phyloP scores from a whole-genome alignment of 139 green algal genomes.

The Medakamo hakoo region DNA sequence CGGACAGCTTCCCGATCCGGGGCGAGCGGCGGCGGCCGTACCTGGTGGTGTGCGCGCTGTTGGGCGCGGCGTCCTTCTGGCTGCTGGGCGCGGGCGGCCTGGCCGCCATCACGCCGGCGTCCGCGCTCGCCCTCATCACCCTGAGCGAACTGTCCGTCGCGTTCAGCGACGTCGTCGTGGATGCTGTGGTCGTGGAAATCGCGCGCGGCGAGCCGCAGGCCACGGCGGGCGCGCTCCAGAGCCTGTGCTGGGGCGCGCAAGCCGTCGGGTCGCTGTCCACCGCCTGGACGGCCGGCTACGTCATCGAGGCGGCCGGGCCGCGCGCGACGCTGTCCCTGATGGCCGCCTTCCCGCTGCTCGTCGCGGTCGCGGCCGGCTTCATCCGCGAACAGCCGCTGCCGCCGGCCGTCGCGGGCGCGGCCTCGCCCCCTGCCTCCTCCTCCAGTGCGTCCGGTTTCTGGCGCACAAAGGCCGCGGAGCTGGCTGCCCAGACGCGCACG shows the following conservation, averaged over 20 bases:
- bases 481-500: not conserved
- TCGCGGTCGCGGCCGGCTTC: not conserved
- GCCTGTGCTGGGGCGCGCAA: slow-evolving; percentile 56
- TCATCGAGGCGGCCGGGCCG: slow-evolving; percentile 35
- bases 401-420: no score
- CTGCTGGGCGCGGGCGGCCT: no score
- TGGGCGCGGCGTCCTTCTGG: slow-evolving; percentile 33
- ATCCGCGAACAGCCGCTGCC: slow-evolving; percentile 2
- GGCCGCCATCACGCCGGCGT: slow-evolving; percentile 13
- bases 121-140: slow-evolving; percentile 28
- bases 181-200: slow-evolving; percentile 67
- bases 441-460: not conserved
- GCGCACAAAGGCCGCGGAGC: no score
- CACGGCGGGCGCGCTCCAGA: slow-evolving; percentile 53
- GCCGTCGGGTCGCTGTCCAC: slow-evolving; percentile 50
- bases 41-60: not conserved
- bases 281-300: slow-evolving; percentile 53
- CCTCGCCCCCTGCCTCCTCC: not conserved
- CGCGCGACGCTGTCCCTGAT: slow-evolving; percentile 2
- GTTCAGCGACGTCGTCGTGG: slow-evolving; percentile 65
- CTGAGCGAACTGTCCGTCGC: slow-evolving; percentile 37
- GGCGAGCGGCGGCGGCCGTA: slow-evolving; percentile 32
- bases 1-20: slow-evolving; percentile 56
- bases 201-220: slow-evolving; percentile 17
- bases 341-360: slow-evolving; percentile 3